phyloP scores from a whole-genome alignment of 768 basidiomycete genomes.

The Naganishia randhawae region DNA sequence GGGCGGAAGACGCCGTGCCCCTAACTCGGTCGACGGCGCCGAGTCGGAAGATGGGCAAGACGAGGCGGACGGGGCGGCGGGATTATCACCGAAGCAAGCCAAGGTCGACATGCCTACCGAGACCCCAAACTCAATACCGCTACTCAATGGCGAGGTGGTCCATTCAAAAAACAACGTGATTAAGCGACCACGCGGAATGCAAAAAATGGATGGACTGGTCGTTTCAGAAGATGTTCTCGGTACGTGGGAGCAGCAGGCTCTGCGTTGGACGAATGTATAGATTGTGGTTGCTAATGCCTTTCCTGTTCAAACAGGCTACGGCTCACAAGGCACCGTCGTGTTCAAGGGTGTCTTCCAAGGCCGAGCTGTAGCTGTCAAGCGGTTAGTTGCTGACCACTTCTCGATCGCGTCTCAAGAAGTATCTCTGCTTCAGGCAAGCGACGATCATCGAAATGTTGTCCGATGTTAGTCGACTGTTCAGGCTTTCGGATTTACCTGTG shows the following conservation, averaged over 20 bases:
- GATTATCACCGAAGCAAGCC: conserved; percentile 7
- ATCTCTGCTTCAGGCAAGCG: conserved; percentile 86
- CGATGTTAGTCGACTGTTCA: conserved; percentile 37
- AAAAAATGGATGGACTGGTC: conserved; percentile 42
- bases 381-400: conserved; percentile 89
- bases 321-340: conserved; percentile 95
- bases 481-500: not conserved
- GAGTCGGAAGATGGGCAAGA: conserved; percentile 48
- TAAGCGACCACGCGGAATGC: conserved; percentile 55
- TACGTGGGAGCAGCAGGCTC: conserved; percentile 33
- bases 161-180: conserved; percentile 44
- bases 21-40: conserved; percentile 41
- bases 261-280: conserved; percentile 60
- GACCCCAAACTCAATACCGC: conserved; percentile 6
- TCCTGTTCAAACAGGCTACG: conserved; percentile 62
- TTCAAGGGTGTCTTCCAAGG: conserved; percentile 93
- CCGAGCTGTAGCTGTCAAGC: conserved; percentile 96
- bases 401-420: conserved; percentile 92
- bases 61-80: conserved; percentile 33
- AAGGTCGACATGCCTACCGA: conserved; percentile 33
- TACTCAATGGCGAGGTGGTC: conserved; percentile 34
- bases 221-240: conserved; percentile 52
- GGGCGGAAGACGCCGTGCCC: conserved; percentile 50
- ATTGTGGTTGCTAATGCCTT: conserved; percentile 56
- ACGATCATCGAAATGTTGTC: conserved; percentile 98